Evolutionary conservation across 2,329 filamentous ascomycete species (phyloP).

Genomic region (Beauveria sp.): DNA sequence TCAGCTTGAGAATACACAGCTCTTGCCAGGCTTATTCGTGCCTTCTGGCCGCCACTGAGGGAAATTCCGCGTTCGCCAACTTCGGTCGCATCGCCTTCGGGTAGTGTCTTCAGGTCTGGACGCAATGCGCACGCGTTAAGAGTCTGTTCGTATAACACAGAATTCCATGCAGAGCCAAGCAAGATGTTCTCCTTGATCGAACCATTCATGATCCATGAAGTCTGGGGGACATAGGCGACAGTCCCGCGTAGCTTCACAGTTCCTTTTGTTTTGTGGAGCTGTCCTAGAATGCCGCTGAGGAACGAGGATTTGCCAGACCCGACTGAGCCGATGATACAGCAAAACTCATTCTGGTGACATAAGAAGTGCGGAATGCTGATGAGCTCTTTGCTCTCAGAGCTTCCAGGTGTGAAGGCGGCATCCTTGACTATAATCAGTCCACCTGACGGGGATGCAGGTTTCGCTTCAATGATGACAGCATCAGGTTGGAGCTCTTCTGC

Average conservation of each 20-base stretch:
- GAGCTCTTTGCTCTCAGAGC: conserved; percentile 56
- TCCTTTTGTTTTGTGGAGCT: conserved; percentile 77
- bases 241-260: conserved; percentile 68
- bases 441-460: conserved; percentile 65
- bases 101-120: conserved; percentile 77
- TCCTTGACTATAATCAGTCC: conserved; percentile 74
- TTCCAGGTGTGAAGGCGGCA: conserved; percentile 83
- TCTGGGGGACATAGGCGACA: conserved; percentile 82
- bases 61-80: conserved; percentile 90
- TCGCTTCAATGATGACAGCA: conserved; percentile 58
- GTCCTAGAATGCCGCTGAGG: conserved; percentile 71
- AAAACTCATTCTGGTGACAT: conserved; percentile 77
- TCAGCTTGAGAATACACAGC: conserved; percentile 87
- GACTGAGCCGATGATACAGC: conserved; percentile 78
- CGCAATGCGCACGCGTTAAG: conserved; percentile 75
- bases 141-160: conserved; percentile 79
- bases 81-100: conserved; percentile 84
- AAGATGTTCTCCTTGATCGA: conserved; percentile 87
- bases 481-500: conserved; percentile 79
- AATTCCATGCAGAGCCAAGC: conserved; percentile 83
- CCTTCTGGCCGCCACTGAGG: conserved; percentile 83
- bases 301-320: conserved; percentile 87
- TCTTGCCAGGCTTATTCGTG: conserved; percentile 74
- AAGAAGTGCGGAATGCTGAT: conserved; percentile 75
- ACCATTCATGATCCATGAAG: conserved; percentile 89